phyloP scores from a whole-genome alignment of 257 asterid genomes.

The Ligustrum vulgare region DNA sequence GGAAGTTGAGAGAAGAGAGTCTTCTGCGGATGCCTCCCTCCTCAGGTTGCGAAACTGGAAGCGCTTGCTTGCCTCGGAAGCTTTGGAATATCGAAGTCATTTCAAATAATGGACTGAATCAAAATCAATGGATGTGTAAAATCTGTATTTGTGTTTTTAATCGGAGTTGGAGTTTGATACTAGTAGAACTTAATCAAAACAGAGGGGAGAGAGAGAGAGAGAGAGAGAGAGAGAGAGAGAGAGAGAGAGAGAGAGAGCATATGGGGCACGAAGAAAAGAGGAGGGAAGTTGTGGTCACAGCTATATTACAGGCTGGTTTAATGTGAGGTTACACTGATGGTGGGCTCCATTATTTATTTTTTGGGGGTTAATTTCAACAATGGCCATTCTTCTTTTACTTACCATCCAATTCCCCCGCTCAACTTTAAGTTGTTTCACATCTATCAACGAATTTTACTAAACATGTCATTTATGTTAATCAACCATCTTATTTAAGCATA shows the following conservation, averaged over 20 bases:
- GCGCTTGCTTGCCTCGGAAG: constrained; percentile 46
- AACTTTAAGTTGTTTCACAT: too few relatives aligned
- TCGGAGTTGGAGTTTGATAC: background rate
- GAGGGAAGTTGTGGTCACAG: constrained; percentile 33
- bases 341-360: constrained; percentile 1
- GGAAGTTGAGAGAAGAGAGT: constrained; percentile 57
- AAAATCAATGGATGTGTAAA: background rate
- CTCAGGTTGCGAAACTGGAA: constrained; percentile 51
- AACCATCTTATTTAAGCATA: background rate
- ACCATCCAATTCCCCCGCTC: too few relatives aligned
- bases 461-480: background rate
- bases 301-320: constrained; percentile 43
- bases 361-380: too few relatives aligned
- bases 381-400: background rate
- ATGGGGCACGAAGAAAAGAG: background rate
- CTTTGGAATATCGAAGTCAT: constrained; percentile 48
- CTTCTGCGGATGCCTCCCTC: constrained; percentile 37
- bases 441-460: background rate
- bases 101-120: too few relatives aligned
- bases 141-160: background rate
- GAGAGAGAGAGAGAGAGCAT: background rate
- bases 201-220: background rate
- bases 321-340: background rate
- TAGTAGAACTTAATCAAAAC: background rate
- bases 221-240: too few relatives aligned